phyloP scores from a whole-genome alignment of 345 rosid species.

The Syzygium aromaticum region DNA sequence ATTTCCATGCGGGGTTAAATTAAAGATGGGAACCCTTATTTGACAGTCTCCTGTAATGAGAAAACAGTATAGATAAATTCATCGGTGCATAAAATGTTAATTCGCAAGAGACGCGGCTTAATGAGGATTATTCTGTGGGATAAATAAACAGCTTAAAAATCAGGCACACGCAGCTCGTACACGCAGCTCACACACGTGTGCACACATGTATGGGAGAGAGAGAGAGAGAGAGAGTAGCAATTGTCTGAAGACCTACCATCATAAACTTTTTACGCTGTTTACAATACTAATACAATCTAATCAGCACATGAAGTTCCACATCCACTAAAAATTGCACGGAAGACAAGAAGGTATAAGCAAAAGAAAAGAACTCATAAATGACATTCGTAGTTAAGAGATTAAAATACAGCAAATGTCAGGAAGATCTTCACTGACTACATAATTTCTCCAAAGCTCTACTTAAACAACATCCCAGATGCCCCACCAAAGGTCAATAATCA shows the following conservation, averaged over 20 bases:
- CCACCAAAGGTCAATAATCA: background rate
- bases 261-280: background rate
- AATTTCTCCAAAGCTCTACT: background rate
- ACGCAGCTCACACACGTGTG: too few relatives aligned
- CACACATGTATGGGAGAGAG: background rate
- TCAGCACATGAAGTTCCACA: background rate
- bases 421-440: background rate
- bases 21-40: background rate
- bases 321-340: background rate
- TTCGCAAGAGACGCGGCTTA: background rate
- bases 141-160: background rate
- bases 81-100: background rate
- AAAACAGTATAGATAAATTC: background rate
- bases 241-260: background rate
- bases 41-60: background rate
- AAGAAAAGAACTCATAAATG: background rate
- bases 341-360: background rate
- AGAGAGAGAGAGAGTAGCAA: background rate
- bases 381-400: background rate
- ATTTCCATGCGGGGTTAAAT: background rate
- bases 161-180: background rate
- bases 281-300: background rate
- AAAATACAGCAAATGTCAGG: background rate
- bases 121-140: background rate
- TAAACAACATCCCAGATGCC: background rate